Evolutionary conservation across 2,329 filamentous ascomycete genomes (phyloP).

Genomic region (Fusarium acutatum): DNA sequence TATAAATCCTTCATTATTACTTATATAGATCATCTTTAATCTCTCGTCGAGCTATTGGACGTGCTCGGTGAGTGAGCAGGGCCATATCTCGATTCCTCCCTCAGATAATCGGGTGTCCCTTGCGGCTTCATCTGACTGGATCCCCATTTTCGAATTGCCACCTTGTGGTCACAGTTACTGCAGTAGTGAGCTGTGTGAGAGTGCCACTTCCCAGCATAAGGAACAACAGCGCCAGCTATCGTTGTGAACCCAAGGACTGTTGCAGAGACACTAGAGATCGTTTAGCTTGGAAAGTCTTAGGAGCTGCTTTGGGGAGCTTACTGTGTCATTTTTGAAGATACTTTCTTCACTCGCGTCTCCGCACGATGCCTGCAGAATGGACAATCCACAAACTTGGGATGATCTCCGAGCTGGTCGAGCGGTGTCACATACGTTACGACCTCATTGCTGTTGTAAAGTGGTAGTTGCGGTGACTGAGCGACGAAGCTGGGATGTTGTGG

Average conservation of each 20-base stretch:
- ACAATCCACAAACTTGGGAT: slow-evolving; percentile 37
- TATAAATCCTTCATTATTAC: neutral
- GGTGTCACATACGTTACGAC: slow-evolving; percentile 32
- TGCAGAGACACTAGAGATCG: slow-evolving; percentile 15
- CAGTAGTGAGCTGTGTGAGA: slow-evolving; percentile 35
- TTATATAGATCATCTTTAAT: neutral
- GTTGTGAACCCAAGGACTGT: slow-evolving; percentile 34
- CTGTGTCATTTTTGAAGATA: slow-evolving; percentile 34
- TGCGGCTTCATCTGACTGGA: slow-evolving; percentile 16
- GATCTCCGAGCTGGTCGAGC: slow-evolving; percentile 27
- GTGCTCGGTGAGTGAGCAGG: neutral
- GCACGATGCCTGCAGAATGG: slow-evolving; percentile 32
- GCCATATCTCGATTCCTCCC: slow-evolving; percentile 29
- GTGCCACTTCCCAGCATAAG: slow-evolving; percentile 32
- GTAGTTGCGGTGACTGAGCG: neutral
- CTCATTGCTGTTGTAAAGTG: neutral
- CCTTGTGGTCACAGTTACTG: slow-evolving; percentile 34
- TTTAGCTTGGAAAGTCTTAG: neutral
- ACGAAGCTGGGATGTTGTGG: neutral
- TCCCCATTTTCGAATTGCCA: slow-evolving; percentile 26
- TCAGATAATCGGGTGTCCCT: slow-evolving; percentile 35
- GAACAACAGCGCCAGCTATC: slow-evolving; percentile 29
- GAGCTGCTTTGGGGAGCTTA: neutral
- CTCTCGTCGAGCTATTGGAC: neutral
- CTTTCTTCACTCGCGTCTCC: slow-evolving; percentile 35